phyloP scores from a whole-genome alignment of 331 rosid genomes.

The Stylosanthes scabra region DNA sequence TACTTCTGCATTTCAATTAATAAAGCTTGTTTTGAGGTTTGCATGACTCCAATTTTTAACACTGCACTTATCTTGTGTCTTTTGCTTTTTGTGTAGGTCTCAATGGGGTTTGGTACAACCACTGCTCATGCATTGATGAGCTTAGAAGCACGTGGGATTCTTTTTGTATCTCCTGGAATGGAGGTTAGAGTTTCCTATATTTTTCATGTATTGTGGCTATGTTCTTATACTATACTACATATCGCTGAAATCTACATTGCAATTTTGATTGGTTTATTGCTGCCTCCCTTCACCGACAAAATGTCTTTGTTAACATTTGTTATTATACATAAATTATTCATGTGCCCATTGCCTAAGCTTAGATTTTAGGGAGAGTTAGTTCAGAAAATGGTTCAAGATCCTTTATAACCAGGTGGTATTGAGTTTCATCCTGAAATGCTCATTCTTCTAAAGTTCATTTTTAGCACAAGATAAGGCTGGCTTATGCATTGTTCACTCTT shows the following conservation, averaged over 20 bases:
- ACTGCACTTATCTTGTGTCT: slow-evolving; percentile 1
- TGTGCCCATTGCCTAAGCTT: not conserved
- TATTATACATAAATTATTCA: no score
- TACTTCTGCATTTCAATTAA: slow-evolving; percentile 17
- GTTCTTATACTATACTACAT: not conserved
- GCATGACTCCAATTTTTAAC: slow-evolving; percentile 18
- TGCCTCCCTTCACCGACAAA: not conserved
- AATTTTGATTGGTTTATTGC: not conserved
- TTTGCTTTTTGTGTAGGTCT: slow-evolving; percentile 60
- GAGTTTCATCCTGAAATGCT: not conserved
- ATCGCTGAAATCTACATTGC: slow-evolving; percentile 13
- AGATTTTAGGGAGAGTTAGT: no score
- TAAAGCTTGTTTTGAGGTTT: slow-evolving; percentile 27
- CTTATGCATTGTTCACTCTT: no score
- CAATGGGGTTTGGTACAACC: slow-evolving; percentile 87
- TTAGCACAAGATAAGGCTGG: not conserved
- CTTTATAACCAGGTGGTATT: not conserved
- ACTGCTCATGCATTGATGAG: slow-evolving; percentile 83
- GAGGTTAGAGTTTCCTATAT: slow-evolving; percentile 62
- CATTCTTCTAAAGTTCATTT: not conserved
- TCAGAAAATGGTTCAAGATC: no score
- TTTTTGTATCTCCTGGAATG: slow-evolving; percentile 87
- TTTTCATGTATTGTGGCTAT: slow-evolving; percentile 19
- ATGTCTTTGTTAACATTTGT: not conserved
- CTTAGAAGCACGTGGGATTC: slow-evolving; percentile 95